Evolutionary conservation across 1,139 yeast genomes (phyloP), one percentile per base, ranked within the genome.

Genomic region (Spencermartinsiella ligniputridi): DNA sequence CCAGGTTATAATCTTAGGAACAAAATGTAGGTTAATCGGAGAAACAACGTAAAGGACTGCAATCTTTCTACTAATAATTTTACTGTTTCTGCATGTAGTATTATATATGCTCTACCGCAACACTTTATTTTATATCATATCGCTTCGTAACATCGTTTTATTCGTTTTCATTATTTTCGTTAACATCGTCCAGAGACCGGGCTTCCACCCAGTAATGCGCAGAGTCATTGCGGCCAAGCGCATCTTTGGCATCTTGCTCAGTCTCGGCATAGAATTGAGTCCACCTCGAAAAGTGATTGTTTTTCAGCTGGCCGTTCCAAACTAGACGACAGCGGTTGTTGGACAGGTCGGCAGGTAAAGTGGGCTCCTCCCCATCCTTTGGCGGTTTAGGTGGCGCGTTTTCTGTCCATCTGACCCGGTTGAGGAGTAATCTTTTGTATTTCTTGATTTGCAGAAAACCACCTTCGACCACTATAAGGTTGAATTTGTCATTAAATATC

Each of bases 291-390:
- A 84, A 85, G 46, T 71, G 71, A 21, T 74, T 58, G 2, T 74
- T 73, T 41, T 68, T 66, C 34, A 86, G 50, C 51, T 78, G 80
- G 0, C 97, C 97, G 50, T 81, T 82, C 97, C 97, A 90, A 2
- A 86, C 56, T 15, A 82, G 55, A 2, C 59, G 55, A 53, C 89
- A 81, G 42, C 58, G 61, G 57, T 84, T 86, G 1, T 58, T 55
- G 0, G 67, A 53, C 45, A 79, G 63, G 53, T 78, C 78, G 9
- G 40, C 39, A 3, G 44, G 44, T 15, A 47, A 17, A 17, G 38
- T 8, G n/a, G 41, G 27, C 32, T 40, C 59, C 2, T 55, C 56
- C 9, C 49, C 52, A 12, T 41, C 46, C 15, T 47, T 49, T 3
- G 37, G 49, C 2, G 52, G 55, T 13, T 51, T 63, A 53, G 40